Evolutionary conservation across 2,329 filamentous ascomycete genomes (phyloP).

Genomic region (Neoarthrinium moseri): DNA sequence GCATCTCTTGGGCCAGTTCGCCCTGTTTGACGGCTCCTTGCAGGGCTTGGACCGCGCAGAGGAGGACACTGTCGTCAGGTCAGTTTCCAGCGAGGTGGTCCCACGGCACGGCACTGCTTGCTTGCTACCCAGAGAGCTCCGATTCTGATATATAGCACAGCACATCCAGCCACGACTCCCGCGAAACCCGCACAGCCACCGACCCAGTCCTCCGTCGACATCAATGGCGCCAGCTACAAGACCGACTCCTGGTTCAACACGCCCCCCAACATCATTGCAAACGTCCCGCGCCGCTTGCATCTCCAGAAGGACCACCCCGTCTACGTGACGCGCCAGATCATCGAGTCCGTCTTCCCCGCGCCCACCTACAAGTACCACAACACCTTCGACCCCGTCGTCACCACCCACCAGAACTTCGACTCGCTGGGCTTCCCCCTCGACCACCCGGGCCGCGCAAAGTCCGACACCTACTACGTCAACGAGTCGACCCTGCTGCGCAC

Average conservation of each 20-base stretch:
- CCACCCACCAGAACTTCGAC: slow-evolving; percentile 88
- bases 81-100: too few species aligned
- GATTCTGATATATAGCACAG: slow-evolving; percentile 13
- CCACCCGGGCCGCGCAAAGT: slow-evolving; percentile 82
- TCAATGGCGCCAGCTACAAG: slow-evolving; percentile 63
- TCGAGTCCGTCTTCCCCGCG: slow-evolving; percentile 81
- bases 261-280: slow-evolving; percentile 69
- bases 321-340: slow-evolving; percentile 84
- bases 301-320: slow-evolving; percentile 89
- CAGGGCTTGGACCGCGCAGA: slow-evolving; percentile 15
- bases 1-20: background rate
- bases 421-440: slow-evolving; percentile 88
- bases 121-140: slow-evolving; percentile 15
- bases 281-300: slow-evolving; percentile 78
- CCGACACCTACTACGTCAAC: slow-evolving; percentile 96
- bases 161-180: slow-evolving; percentile 20
- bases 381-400: slow-evolving; percentile 78
- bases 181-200: too few species aligned
- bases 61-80: slow-evolving; percentile 22
- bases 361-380: slow-evolving; percentile 77
- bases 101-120: too few species aligned
- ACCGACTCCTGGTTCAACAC: slow-evolving; percentile 86
- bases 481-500: slow-evolving; percentile 80
- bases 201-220: slow-evolving; percentile 40
- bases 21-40: slow-evolving; percentile 4